Evolutionary conservation across 164 flowering plant genomes (phyloP), one percentile per base, ranked within the genome.

Genomic region (Kingdonia uniflora): DNA sequence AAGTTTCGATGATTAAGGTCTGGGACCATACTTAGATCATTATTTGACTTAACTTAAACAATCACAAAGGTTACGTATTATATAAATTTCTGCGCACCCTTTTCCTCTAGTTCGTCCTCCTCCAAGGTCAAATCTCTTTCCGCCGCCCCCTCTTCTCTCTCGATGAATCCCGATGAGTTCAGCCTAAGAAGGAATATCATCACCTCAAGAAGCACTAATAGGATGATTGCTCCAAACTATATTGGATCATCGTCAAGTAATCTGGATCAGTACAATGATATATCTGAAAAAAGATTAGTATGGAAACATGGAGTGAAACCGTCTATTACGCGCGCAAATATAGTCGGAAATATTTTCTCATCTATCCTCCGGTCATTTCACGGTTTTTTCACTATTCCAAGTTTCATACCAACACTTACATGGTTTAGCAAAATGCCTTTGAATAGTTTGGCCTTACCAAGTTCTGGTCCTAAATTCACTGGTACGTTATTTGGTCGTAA

Each of bases 401-500:
- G 21, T 1, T 50, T 20, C 21, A 37, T 51, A 25, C 23, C 35
- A 2, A 33, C 50, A 14, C 35, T 50, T 19, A 51, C 51, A 0
- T 52, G 51, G 49, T 19, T 35, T 1, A 11, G 2, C 42, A 17
- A 25, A 26, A 41, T 19, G 11, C 19, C 19, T 14, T n/a, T 3
- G 4, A 42, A 22, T 12, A 12, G 2, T 1, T 25, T 42, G 14
- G 10, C 43, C 0, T 16, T 21, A 12, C 44, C 51, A 5, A 22
- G 22, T 1, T 19, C 46, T 17, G 61, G 61, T 13, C 61, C 47
- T 14, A 38, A 38, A 13, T 19, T 60, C 14, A 60, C 64, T 1
- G 57, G 64, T 2, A 60, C 64, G 1, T 57, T 60, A 19, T 60
- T 59, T 23, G 63, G 63, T 13, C 50, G 26, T 22, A 59, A 59